Evolutionary conservation across 2,329 filamentous ascomycete genomes (phyloP), one percentile per base, ranked within the genome.

Genomic region (Aureobasidium melanogenum): DNA sequence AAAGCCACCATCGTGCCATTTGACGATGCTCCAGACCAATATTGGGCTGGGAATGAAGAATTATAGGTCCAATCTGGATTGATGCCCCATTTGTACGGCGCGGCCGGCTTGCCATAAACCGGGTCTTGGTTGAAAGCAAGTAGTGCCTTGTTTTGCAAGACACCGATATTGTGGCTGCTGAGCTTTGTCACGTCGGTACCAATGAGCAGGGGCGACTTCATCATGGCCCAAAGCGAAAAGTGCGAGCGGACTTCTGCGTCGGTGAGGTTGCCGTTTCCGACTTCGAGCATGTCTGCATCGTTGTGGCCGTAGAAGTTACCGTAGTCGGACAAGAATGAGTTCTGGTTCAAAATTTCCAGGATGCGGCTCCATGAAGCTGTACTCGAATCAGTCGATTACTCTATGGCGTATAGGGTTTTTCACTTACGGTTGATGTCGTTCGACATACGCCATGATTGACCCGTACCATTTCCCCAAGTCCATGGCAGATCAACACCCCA

Each of bases 201-300:
- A n/a, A 82, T 78, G 4, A 74, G 73, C 3, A 82, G 71, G 0
- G 79, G 79, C 1, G 78, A 80, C 65, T 82, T 82, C 62, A 77
- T 71, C 50, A 82, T 77, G 15, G 77, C 75, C 80, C 79, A 82
- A 66, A 82, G 73, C 7, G 77, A 75, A 58, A 83, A 82, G 65
- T 82, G 79, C 8, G 80, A 81, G 22, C 74, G 74, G 52, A 82
- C 79, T 66, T 82, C 80, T 4, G 78, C 69, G 0, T 69, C 63
- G 0, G 75, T 79, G 0, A 82, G 70, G 0, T 76, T 73, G 2
- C 73, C 69, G 19, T 81, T 78, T 0, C 81, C 80, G 30, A 83
- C 72, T 14, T 77, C 77, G 24, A 82, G 68, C 80, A 82, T 82
- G 63, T 82, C 80, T 68, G 81, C 72, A 61, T 82, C 79, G 0